Base-by-base conservation (phyloP, 768 basidiomycete species). In the Mycena vitilis region DNA sequence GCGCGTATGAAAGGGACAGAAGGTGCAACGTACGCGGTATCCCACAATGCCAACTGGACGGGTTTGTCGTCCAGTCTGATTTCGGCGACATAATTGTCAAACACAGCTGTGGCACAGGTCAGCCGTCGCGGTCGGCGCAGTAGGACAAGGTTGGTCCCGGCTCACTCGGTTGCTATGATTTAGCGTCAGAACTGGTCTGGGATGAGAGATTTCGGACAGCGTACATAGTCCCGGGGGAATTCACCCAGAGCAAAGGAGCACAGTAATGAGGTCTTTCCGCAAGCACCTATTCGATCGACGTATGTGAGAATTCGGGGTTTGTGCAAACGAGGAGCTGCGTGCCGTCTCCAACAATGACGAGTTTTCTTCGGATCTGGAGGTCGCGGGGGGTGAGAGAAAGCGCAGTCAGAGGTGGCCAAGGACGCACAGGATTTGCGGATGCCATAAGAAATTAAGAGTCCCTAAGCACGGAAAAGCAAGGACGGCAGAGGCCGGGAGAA, bases 81-180 rank as follows among this genome's bases (percentile, higher is more conserved):
- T 85, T 99, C 98, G 54, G 98, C 97, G 71, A 99, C 97, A 81
- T 97, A 98, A 77, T 99, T 99, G 81, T 98, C 96, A 76, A 98
- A 98, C 58, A 98, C 93, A 72, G 96, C 96, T 96, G 79, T 56
- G 75, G 40, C 47, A 72, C 70, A 40, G 61, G 63, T 71, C 55
- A 72, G 71, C 30, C 30, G 30, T 68, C 62, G 70, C 55, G 61
- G 60, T 51, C 56, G 63, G 45, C 47, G 58, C 52, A 71, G 65
- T 42, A 40, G n/a, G n/a, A n/a, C 16, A 60, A 13, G 55, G 73
- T 72, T 69, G 60, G 61, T 68, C 72, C 69, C 62, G 67, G 74
- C 85, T 71, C 76, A 89, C 88, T 89, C 44, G 88, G 88, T 86
- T 89, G 86, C 88, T 89, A 74, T 68, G 63, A 72, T 18, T 20